Evolutionary conservation across 129 eudicot genomes (phyloP), one percentile per base, ranked within the genome.

Genomic region (Ambrosia trifida): DNA sequence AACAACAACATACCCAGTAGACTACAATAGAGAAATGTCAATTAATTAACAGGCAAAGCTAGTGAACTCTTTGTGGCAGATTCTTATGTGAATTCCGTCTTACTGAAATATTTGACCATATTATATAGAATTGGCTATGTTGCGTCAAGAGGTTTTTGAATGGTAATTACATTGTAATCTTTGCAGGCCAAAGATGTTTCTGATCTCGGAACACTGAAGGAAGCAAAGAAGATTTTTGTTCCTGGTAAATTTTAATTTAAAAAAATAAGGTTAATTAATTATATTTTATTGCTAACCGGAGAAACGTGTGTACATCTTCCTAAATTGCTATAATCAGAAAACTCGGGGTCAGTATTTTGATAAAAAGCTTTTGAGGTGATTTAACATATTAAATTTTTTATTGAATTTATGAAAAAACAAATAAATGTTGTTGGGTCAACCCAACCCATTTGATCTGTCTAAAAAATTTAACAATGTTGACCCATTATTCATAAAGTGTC

Each of bases 131-230:
- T 74, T 73, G n/a, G 51, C 20, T 19, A 33, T 72, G 61, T 30
- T 74, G 52, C 52, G 13, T 64, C 14, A 7, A 76, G 86, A 81
- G 91, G 92, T 83, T 77, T 54, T 75, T 82, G 28, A 44, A 17
- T 60, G 59, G 59, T 73, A 33, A 67, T 36, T 43, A 33, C 33
- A 11, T 3, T 64, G 49, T 58, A n/a, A 70, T 18, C 4, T 57
- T 36, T 68, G 62, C 88, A 92, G 98, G 98, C 98, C 43, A 69
- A 89, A 69, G 98, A 92, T 82, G 87, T 92, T 72, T 77, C 95
- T 19, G 96, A 86, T 78, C 64, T 92, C n/a, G 98, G 98, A 47
- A 76, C 96, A 7, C 65, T 92, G 64, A 92, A 92, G 85, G 91
- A 77, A 75, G 98, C 96, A 72, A 87, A 91, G 70, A 89, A 76